Evolutionary conservation across 2,329 filamentous ascomycete species (phyloP).

Genomic region (Tolypocladium pustulatum): DNA sequence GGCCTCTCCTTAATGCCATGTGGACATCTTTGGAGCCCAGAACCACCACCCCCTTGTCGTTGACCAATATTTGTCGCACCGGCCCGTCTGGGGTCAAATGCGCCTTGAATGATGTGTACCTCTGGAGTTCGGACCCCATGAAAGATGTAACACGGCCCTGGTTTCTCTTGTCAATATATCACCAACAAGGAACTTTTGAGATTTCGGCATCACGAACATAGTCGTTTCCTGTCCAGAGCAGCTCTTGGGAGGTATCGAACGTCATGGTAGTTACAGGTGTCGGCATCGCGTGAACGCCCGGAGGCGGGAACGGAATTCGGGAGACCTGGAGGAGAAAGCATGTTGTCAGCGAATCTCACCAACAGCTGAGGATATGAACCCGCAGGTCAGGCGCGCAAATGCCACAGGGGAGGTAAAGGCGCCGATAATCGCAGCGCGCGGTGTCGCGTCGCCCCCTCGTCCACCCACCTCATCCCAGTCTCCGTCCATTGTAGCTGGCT

Average conservation of each 20-base stretch:
- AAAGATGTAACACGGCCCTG: constrained; percentile 86
- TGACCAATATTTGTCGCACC: constrained; percentile 82
- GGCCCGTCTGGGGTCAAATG: constrained; percentile 64
- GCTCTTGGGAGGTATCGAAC: constrained; percentile 82
- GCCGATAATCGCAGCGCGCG: not conserved
- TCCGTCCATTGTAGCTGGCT: constrained; percentile 46
- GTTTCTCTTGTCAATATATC: constrained; percentile 12
- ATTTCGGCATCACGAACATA: constrained; percentile 47
- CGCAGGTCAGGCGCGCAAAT: not conserved
- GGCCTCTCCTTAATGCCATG: constrained; percentile 72
- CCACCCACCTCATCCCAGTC: constrained; percentile 53
- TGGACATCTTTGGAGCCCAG: constrained; percentile 76
- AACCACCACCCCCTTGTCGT: constrained; percentile 82
- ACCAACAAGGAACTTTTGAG: not conserved
- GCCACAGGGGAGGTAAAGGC: not conserved
- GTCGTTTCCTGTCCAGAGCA: constrained; percentile 89
- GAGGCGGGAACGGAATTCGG: constrained; percentile 71
- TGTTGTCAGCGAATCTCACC: constrained; percentile 4
- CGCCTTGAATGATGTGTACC: constrained; percentile 82
- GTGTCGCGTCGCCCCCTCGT: not conserved
- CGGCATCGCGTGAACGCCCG: constrained; percentile 57
- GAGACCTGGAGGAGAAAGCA: constrained; percentile 46
- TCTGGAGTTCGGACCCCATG: constrained; percentile 72
- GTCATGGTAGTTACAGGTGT: constrained; percentile 69
- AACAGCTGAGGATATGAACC: not conserved